Evolutionary conservation across 2,329 filamentous ascomycete species (phyloP), one percentile per base, ranked within the genome.

Genomic region (Emericellopsis atlantica): DNA sequence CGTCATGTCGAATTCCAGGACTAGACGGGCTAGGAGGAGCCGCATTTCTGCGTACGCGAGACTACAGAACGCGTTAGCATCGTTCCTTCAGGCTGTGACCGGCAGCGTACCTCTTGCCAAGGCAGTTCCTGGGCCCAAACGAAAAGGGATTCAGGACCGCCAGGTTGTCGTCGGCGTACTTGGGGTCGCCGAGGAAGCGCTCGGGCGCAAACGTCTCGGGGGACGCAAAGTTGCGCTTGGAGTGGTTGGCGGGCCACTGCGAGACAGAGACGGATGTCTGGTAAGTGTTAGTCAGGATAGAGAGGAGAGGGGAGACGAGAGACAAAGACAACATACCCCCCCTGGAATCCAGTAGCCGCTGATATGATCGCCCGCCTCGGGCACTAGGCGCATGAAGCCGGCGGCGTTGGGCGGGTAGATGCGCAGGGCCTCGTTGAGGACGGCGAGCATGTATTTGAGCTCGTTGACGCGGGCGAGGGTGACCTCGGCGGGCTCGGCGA

Each of bases 371-470:
- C 37, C 37, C 15, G n/a, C 5, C 12, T 15, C 14, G 24, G n/a
- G 16, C 21, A 39, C 15, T 8, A 11, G 16, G 1, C 61, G 42
- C 4, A 45, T 45, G 10, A 50, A 38, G 0, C 43, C 48, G 21
- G 36, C 39, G 44, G 47, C 37, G 6, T 43, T 36, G 11, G 44
- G 46, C 9, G 61, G 59, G 40, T 61, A 64, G 31, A 60, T 48
- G 15, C 66, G 51, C 34, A 69, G 46, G 5, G 51, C 51, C 49
- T 69, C 65, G 4, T 64, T 52, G 12, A 67, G 45, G 32, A 42
- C 36, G 36, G 39, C 39, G 15, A 29, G 51, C 1, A 71, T 54
- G 41, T 63, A 69, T 1, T 32, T 36, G 23, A 61, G 61, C 1
- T 45, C 43, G 24, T 52, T 57, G 0, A 68, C 46, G 6, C 46